A percentile compares a stretch with the other conserved stretches of the same genome.
Conservation (phyloP, 2,329 filamentous ascomycete species). For the Paecilomyces sp. region DNA sequence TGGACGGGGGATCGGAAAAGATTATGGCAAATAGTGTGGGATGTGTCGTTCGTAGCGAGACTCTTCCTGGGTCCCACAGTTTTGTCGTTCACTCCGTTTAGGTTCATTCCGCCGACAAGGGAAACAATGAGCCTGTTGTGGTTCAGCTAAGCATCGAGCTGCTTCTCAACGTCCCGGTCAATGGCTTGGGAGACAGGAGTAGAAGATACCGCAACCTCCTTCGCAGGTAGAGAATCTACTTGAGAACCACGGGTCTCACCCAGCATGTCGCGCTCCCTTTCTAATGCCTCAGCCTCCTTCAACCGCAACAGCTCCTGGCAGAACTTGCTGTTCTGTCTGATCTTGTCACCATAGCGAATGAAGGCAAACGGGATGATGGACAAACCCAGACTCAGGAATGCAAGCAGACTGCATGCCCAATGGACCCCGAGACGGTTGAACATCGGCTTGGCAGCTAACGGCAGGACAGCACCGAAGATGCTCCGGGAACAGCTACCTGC, state of each 20-base stretch:
- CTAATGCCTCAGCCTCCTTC: constrained; percentile 23
- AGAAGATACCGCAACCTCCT: constrained; percentile 4
- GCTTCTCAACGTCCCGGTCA: constrained; percentile 1
- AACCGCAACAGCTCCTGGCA: constrained; percentile 32
- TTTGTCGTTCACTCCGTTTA: background rate
- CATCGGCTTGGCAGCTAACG: constrained; percentile 44
- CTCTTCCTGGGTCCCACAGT: background rate
- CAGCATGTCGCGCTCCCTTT: constrained; percentile 7
- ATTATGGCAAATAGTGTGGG: background rate
- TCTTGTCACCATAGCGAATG: constrained; percentile 32
- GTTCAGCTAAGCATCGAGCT: background rate
- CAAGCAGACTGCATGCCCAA: constrained; percentile 38
- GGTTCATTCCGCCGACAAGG: background rate
- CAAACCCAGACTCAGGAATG: constrained; percentile 31
- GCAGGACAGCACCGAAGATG: constrained; percentile 50
- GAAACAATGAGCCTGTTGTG: background rate
- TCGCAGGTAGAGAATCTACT: constrained; percentile 8
- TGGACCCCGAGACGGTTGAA: constrained; percentile 33
- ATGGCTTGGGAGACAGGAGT: background rate
- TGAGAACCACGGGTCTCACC: constrained; percentile 8
- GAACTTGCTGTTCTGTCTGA: constrained; percentile 35
- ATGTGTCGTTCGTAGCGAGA: background rate
- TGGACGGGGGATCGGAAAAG: background rate
- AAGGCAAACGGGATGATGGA: constrained; percentile 36
- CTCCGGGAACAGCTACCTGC: constrained; percentile 47